Evolutionary conservation across 1,284 basidiomycete genomes (phyloP).

Genomic region (Phlebopus sp.): DNA sequence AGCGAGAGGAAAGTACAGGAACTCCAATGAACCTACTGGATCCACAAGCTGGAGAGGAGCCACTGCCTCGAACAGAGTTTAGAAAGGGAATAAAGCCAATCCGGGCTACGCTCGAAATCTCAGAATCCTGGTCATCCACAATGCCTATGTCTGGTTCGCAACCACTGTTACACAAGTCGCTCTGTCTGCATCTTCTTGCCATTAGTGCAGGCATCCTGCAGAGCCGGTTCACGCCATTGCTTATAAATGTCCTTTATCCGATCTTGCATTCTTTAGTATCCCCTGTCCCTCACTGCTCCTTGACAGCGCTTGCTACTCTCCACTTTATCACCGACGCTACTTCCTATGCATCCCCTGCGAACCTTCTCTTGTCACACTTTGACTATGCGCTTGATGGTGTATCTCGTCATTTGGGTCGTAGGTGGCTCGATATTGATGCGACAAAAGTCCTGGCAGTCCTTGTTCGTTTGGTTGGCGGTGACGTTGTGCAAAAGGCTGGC

Average conservation of each 20-base stretch:
- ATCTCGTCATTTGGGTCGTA: constrained; percentile 72
- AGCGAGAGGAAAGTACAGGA: constrained; percentile 17
- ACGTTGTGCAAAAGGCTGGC: constrained; percentile 81
- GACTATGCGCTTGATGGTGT: constrained; percentile 91
- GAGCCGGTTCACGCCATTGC: constrained; percentile 63
- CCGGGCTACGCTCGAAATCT: constrained; percentile 36
- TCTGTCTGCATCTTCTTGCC: constrained; percentile 72
- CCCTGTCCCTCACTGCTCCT: constrained; percentile 58
- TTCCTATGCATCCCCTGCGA: constrained; percentile 81
- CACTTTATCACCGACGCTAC: constrained; percentile 64
- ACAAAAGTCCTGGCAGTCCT: constrained; percentile 79
- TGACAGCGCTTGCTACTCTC: constrained; percentile 70
- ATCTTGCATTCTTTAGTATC: constrained; percentile 82
- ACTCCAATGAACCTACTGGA: constrained; percentile 4
- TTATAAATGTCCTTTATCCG: constrained; percentile 81
- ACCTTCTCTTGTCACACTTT: constrained; percentile 87
- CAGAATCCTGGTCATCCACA: constrained; percentile 43
- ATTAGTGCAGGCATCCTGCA: constrained; percentile 67
- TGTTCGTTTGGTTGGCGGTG: constrained; percentile 79
- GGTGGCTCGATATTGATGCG: constrained; percentile 77
- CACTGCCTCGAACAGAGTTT: constrained; percentile 42
- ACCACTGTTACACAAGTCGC: constrained; percentile 52
- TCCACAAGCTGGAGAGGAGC: constrained; percentile 22
- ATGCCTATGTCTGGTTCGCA: constrained; percentile 34
- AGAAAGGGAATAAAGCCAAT: constrained; percentile 42